Base-by-base conservation (phyloP, 805 yeast species). In the Wickerhamiella musiphila region DNA sequence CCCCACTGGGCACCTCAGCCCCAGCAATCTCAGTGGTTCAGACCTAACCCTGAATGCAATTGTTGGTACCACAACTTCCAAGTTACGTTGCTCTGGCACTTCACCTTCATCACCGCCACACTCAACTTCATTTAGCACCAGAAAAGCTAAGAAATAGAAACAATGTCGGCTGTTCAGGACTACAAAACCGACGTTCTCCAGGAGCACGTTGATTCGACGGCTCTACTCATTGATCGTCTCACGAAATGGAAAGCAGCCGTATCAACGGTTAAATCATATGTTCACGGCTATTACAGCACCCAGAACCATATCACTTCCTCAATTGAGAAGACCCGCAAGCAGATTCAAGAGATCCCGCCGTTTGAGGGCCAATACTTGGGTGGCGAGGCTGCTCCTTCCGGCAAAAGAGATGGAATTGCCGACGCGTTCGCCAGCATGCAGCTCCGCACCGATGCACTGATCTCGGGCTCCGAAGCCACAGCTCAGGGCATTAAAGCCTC, bases 161-260 rank as follows among this genome's bases (percentile, higher is more conserved):
- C n/a, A 17, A 40, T 40, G 44, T 40, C 31, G 11, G 28, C 46
- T 10, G 42, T 43, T 6, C 46, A 43, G 28, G 29, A 37, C n/a
- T 42, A 43, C 37, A 38, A 43, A 25, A 43, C 46, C 9, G 46
- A 43, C 20, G 38, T 36, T 19, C 39, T 38, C 3, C 46, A 43
- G 30, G 43, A 39, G 35, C 46, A 43, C 24, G 32, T 35, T 4
- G 63, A 60, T 33, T 60, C 63, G 18, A 53, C 63, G 10, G 41
- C 47, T 18, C 36, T 54, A 17, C 48, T 58, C 15, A 35, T 53
- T 12, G 36, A 39, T 11, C 51, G 65, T 9, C 45, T 59, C 26
- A 61, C 58, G 29, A 51, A 54, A 35, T 59, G 65, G 65, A 44
- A 42, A 23, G 52, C 46, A 23, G 52, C 48, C 13, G 46, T 55